These are phyloP conservation scores for Didymella lethalis DNA, from an alignment of 2,329 filamentous ascomycete genomes.

Conservation along the genomic window DNA sequence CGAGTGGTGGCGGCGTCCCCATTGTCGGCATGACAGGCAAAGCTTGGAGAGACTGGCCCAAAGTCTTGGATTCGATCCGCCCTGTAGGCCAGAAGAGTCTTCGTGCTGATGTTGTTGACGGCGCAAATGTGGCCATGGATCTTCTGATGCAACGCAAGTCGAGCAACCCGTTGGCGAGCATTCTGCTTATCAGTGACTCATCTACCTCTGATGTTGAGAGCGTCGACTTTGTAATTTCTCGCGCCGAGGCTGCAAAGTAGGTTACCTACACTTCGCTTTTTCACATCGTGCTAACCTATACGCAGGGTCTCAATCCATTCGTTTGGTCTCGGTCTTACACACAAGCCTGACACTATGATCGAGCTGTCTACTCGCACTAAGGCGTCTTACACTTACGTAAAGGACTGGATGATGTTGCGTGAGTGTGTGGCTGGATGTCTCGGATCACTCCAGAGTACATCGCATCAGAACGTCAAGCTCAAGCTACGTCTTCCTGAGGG, in stretches of 20 bases:
- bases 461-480: conserved; percentile 98
- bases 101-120: conserved; percentile 94
- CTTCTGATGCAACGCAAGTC: conserved; percentile 97
- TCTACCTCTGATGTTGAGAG: conserved; percentile 93
- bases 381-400: conserved; percentile 96
- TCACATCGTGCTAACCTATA: conserved; percentile 32
- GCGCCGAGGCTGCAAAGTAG: conserved; percentile 95
- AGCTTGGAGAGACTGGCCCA: conserved; percentile 89
- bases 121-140: conserved; percentile 98
- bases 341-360: conserved; percentile 99
- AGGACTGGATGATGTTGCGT: conserved; percentile 99
- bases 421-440: conserved; percentile 95
- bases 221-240: conserved; percentile 95
- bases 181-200: conserved; percentile 96
- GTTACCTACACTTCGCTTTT: conserved; percentile 46
- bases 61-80: conserved; percentile 84
- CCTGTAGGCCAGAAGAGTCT: conserved; percentile 97
- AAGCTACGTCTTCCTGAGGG: conserved; percentile 94
- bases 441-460: conserved; percentile 88
- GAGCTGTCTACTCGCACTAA: conserved; percentile 95
- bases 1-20: conserved; percentile 88
- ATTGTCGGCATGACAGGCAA: conserved; percentile 99
- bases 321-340: conserved; percentile 93
- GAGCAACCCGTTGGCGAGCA: conserved; percentile 92
- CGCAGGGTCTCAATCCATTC: conserved; percentile 89